Base-by-base conservation (phyloP, 1,139 yeast species). In the Hyphopichia burtonii region DNA sequence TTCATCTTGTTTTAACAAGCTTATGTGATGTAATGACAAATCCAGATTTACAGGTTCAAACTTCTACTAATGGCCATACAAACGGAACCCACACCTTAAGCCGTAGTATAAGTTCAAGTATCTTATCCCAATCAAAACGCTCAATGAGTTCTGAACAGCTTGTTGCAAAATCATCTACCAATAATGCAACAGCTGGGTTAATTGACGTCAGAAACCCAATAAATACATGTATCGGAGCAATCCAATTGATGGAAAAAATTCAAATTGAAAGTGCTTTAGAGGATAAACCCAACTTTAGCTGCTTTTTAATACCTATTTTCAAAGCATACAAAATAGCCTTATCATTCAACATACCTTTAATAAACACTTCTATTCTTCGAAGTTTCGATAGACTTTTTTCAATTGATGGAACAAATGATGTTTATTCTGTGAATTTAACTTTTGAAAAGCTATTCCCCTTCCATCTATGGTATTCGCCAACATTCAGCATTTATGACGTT, bases 191-290 rank as follows among this genome's bases (percentile, higher is more conserved):
- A n/a, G n/a, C n/a, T 23, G 36, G 36, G 12, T 8, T 31, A 16
- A 17, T 10, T 31, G 34, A 18, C 3, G 30, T 32, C 6, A 30
- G 11, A 15, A 36, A 50, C 20, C 32, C 35, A 1, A 35, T 72
- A 6, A 68, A 68, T 46, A 66, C 79, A 15, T 67, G 78, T 44
- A 54, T 74, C 18, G 87, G 86, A 1, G 77, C 85, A 0, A 71
- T 66, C n/a, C 59, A 59, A 40, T 40, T 65, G 7, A 44, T 66
- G 12, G 58, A 59, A 41, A 48, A 45, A 38, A 44, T 65, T 11
- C 56, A 57, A 16, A 40, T 59, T 3, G 40, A 49, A 3, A 47
- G 53, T 31, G 49, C 59, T 4, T 34, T 50, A 2, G 52, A 53
- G 19, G 45, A 49, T 11, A 44, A 43, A 9, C 31, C 47, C 11